Percentiles rank a stretch among this genome's conserved stretches.
phyloP scores from a whole-genome alignment of 345 rosid species.

The Eutrema japonicum region DNA sequence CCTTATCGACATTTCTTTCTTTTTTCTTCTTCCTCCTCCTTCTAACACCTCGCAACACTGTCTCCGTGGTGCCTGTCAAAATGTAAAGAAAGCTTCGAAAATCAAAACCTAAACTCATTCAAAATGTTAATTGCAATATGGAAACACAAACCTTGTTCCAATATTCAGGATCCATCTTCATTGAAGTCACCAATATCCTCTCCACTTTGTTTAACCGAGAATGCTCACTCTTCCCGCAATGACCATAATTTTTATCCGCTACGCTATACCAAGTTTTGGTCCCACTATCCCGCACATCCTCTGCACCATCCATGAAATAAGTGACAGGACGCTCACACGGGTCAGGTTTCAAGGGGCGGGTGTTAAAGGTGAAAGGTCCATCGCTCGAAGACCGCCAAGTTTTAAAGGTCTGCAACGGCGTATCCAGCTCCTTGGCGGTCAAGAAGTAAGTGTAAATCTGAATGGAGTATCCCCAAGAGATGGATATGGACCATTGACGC shows the following conservation, averaged over 20 bases:
- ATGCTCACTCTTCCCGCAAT: slow-evolving; percentile 48
- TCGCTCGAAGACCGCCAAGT: slow-evolving; percentile 65
- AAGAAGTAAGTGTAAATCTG: slow-evolving; percentile 60
- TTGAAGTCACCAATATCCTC: slow-evolving; percentile 55
- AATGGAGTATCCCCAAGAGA: slow-evolving; percentile 88
- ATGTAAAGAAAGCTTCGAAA: background rate
- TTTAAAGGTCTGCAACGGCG: slow-evolving; percentile 74
- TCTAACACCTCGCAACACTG: slow-evolving; percentile 67
- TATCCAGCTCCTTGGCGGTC: slow-evolving; percentile 49
- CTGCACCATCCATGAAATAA: slow-evolving; percentile 59
- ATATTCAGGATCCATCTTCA: slow-evolving; percentile 62
- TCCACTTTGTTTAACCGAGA: slow-evolving; percentile 46
- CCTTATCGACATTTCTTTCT: slow-evolving; percentile 53
- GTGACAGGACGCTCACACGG: slow-evolving; percentile 59
- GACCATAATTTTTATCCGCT: slow-evolving; percentile 39
- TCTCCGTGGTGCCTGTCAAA: slow-evolving; percentile 56
- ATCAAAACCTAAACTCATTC: background rate
- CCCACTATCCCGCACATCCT: slow-evolving; percentile 53
- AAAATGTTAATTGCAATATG: background rate
- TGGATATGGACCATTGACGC: slow-evolving; percentile 71
- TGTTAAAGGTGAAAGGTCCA: slow-evolving; percentile 81
- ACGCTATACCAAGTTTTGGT: slow-evolving; percentile 57
- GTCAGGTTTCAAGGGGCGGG: slow-evolving; percentile 51
- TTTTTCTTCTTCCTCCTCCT: slow-evolving; percentile 39
- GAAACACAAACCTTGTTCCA: slow-evolving; percentile 64